Evolutionary conservation across 2,329 filamentous ascomycete genomes (phyloP).

Genomic region (Paecilomyces sp.): DNA sequence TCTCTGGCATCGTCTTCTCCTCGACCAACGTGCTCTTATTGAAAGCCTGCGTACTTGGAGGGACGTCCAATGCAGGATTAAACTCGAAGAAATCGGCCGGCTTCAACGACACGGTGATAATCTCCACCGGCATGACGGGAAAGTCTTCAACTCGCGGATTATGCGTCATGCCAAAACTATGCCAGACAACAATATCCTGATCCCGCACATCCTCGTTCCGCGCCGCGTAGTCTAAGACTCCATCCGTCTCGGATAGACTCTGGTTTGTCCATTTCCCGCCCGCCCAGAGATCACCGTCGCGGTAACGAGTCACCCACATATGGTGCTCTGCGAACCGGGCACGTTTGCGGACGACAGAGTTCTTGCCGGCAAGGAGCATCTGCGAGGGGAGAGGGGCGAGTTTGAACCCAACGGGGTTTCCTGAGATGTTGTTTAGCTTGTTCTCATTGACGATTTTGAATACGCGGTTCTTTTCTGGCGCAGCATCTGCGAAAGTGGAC

Average conservation of each 20-base stretch:
- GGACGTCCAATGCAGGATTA: conserved; percentile 46
- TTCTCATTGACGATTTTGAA: conserved; percentile 53
- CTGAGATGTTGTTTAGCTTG: conserved; percentile 44
- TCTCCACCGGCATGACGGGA: conserved; percentile 42
- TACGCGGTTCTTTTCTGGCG: conserved; percentile 32
- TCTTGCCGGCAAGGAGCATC: conserved; percentile 48
- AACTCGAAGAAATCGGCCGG: conserved; percentile 44
- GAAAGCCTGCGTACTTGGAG: conserved; percentile 10
- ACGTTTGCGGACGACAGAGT: conserved; percentile 43
- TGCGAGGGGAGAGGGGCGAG: conserved; percentile 48
- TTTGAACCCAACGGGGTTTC: conserved; percentile 48
- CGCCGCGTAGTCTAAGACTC: conserved; percentile 37
- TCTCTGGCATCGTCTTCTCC: neutral
- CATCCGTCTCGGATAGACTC: conserved; percentile 35
- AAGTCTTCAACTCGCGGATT: conserved; percentile 47
- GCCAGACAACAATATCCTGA: conserved; percentile 45
- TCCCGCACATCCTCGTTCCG: conserved; percentile 36
- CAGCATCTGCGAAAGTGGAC: conserved; percentile 39
- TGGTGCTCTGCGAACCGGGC: conserved; percentile 45
- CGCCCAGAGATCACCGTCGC: conserved; percentile 44
- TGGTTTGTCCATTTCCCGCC: conserved; percentile 44
- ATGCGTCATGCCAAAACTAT: conserved; percentile 45
- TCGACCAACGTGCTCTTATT: conserved; percentile 1
- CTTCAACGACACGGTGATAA: conserved; percentile 39
- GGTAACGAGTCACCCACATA: conserved; percentile 46